phyloP scores from a whole-genome alignment of 192 early-diverging fungal species.

The Rhizophagus prolifer region DNA sequence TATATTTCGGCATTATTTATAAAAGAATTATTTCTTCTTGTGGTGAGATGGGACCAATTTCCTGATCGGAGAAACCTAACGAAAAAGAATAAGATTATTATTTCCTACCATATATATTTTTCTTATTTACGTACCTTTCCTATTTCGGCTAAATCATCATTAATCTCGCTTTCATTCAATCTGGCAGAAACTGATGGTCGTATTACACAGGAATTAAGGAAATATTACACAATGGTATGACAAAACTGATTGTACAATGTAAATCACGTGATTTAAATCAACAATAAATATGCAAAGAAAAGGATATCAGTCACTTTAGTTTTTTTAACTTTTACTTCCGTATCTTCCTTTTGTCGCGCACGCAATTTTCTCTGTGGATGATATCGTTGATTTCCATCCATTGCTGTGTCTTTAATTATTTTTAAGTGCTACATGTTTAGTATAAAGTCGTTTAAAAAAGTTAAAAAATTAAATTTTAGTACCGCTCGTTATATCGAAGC shows the following conservation, averaged over 20 bases:
- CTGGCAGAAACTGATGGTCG: conserved; percentile 18
- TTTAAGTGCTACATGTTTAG: background rate
- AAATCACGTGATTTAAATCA: conserved; percentile 1
- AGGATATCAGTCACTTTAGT: conserved; percentile 17
- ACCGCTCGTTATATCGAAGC: conserved; percentile 63
- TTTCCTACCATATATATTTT: background rate
- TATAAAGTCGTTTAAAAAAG: background rate
- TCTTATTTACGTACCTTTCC: background rate
- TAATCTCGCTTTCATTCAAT: conserved; percentile 7
- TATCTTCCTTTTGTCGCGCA: background rate
- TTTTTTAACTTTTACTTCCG: conserved; percentile 12
- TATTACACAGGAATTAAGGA: background rate
- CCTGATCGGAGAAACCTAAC: background rate
- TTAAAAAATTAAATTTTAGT: conserved; percentile 1
- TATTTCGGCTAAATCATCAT: conserved; percentile 26
- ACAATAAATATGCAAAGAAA: background rate
- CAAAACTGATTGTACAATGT: background rate
- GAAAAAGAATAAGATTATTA: background rate
- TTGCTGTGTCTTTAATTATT: conserved; percentile 1
- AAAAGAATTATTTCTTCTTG: background rate
- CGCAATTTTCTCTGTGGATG: conserved; percentile 22
- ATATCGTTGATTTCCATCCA: background rate
- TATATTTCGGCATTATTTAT: too few relatives aligned
- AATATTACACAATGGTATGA: background rate
- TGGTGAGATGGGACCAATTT: background rate